Percentiles rank a stretch among this genome's conserved stretches.
phyloP scores from a whole-genome alignment of 305 asterid genomes.

The Euphrasia arctica region DNA sequence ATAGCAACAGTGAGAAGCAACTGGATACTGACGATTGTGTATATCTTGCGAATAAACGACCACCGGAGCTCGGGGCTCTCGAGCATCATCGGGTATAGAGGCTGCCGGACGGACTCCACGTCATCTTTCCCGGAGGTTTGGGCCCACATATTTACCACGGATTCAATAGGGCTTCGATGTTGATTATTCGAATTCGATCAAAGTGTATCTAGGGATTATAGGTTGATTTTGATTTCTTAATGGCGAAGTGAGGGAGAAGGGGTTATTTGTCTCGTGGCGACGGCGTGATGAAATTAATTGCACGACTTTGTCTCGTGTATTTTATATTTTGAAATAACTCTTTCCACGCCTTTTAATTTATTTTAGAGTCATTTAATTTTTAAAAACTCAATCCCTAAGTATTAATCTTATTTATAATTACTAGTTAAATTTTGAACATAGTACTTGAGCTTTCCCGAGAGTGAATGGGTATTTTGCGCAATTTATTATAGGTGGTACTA shows the following conservation, averaged over 20 bases:
- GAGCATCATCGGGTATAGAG: constrained; percentile 50
- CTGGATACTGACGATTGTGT: constrained; percentile 47
- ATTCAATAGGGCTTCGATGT: not conserved
- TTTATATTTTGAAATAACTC: too few relatives aligned
- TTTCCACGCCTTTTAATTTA: too few relatives aligned
- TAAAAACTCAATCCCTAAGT: too few relatives aligned
- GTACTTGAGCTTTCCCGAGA: too few relatives aligned
- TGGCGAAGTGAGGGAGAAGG: not conserved
- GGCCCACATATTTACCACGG: not conserved
- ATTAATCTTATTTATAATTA: too few relatives aligned
- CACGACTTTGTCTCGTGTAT: too few relatives aligned
- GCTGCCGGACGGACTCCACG: constrained; percentile 31
- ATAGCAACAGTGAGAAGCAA: constrained; percentile 51
- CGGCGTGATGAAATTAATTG: too few relatives aligned
- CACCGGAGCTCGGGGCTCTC: constrained; percentile 58
- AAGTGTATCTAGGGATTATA: not conserved
- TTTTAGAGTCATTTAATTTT: too few relatives aligned
- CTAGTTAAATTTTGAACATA: too few relatives aligned
- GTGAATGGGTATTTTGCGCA: too few relatives aligned
- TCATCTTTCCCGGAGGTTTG: constrained; percentile 30
- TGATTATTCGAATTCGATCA: not conserved
- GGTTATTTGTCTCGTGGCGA: too few relatives aligned
- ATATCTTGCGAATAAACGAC: constrained; percentile 59
- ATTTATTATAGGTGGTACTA: too few relatives aligned
- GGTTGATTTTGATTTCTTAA: not conserved